Evolutionary conservation across 805 yeast species (phyloP), one percentile per base, ranked within the genome.

Genomic region (Jamesozyma spencerorum): DNA sequence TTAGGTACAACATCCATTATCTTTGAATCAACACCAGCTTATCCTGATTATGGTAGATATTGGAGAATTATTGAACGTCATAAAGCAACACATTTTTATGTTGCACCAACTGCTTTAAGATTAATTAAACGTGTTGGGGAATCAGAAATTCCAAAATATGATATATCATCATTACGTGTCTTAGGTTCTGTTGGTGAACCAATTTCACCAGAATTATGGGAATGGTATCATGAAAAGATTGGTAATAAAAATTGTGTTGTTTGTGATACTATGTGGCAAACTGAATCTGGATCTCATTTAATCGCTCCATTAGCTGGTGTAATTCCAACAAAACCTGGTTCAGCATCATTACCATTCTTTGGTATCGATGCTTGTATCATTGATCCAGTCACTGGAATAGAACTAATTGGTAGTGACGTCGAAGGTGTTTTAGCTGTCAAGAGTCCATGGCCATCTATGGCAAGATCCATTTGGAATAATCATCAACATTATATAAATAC

Each of bases 181-280:
- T 72, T 90, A 50, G 98, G 98, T 44, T 85, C 97, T 14, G 98
- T 90, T 38, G 98, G 98, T 63, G 98, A 92, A 70, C 97, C 98
- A 51, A 90, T 90, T 63, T 94, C 97, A 36, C 86, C 94, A 44
- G 98, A 92, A 63, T 79, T 92, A 51, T 92, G 97, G 97, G 94
- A 86, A 63, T 92, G 98, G 98, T 92, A 92, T 68, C 78, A 84
- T 62, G 90, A 85, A 54, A 76, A 84, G 62, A 80, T 92, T 55
- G 98, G 98, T 58, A 82, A 87, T 55, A 78, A 79, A 45, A 74
- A 85, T 60, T 85, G 94, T 58, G 95, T 87, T 56, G 81, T 90
- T 52, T 80, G 85, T 55, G 98, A 92, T 68, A 92, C 98, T 35
- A 87, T 87, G 75, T 92, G 98, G 98, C 96, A 88, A 71, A 92